Percentiles rank a stretch among this genome's conserved stretches.
These are phyloP conservation scores for Clausena lansium DNA, from an alignment of 345 rosid genomes.

Conservation along the genomic window DNA sequence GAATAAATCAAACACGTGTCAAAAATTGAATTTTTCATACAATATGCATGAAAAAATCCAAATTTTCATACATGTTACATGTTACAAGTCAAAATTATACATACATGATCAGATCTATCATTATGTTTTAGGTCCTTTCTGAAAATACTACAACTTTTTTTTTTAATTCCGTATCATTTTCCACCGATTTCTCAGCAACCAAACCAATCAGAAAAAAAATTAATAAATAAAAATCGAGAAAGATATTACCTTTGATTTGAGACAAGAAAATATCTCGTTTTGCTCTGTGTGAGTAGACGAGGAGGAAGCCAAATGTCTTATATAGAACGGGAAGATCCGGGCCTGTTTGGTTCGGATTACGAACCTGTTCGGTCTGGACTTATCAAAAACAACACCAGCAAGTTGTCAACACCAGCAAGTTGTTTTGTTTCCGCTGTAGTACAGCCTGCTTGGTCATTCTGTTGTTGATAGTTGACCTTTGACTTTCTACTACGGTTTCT, in stretches of 20 bases:
- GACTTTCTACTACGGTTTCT: not conserved
- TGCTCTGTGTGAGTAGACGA: not conserved
- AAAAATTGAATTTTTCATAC: not conserved
- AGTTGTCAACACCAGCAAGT: not conserved
- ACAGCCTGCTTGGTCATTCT: not conserved
- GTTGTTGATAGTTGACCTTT: slow-evolving; percentile 7
- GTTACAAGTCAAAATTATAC: too few relatives aligned
- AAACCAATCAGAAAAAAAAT: not conserved
- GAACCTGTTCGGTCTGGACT: not conserved
- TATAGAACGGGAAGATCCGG: not conserved
- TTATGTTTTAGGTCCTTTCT: too few relatives aligned
- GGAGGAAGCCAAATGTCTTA: not conserved
- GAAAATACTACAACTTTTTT: not conserved
- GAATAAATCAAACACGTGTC: not conserved
- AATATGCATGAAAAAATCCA: not conserved
- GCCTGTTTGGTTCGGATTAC: not conserved
- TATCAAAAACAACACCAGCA: not conserved
- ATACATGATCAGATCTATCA: not conserved
- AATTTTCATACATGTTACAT: not conserved
- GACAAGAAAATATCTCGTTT: not conserved
- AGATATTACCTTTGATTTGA: not conserved
- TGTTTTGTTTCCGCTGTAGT: not conserved
- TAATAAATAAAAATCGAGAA: not conserved
- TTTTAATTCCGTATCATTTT: not conserved
- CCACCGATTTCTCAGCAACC: not conserved